Percentiles rank a stretch among this genome's conserved stretches.
These are phyloP conservation scores for Bauhinia variegata DNA, from an alignment of 306 rosid genomes.

Conservation along the genomic window DNA sequence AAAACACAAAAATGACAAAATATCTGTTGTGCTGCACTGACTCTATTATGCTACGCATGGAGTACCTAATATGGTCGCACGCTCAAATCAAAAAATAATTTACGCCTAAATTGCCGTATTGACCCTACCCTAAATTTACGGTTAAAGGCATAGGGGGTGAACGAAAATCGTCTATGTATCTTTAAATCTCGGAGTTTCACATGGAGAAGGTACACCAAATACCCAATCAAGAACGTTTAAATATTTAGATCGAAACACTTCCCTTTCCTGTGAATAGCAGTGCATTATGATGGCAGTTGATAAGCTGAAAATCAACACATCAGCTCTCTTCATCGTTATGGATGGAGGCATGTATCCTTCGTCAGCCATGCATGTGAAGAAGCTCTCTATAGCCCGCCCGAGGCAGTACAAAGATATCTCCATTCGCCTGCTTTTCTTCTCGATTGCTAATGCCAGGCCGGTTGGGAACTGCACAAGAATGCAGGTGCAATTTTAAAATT, in stretches of 20 bases:
- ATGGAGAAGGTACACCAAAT: slow-evolving; percentile 84
- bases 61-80: too few species aligned
- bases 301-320: slow-evolving; percentile 78
- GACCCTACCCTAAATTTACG: too few species aligned
- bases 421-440: slow-evolving; percentile 87
- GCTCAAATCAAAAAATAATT: too few species aligned
- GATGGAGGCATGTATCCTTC: slow-evolving; percentile 71
- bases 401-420: slow-evolving; percentile 89
- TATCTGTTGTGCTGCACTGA: too few species aligned
- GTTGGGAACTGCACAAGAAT: slow-evolving; percentile 70
- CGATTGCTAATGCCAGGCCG: slow-evolving; percentile 73
- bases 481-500: slow-evolving; percentile 17
- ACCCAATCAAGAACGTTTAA: slow-evolving; percentile 94
- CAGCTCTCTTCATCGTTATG: slow-evolving; percentile 74
- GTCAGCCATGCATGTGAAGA: slow-evolving; percentile 82
- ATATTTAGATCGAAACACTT: slow-evolving; percentile 89
- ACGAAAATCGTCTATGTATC: too few species aligned
- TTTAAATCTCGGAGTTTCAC: slow-evolving; percentile 81
- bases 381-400: slow-evolving; percentile 91
- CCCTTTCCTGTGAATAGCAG: slow-evolving; percentile 89
- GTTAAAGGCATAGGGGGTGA: too few species aligned
- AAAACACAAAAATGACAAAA: too few species aligned
- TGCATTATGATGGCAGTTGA: slow-evolving; percentile 99
- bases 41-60: too few species aligned
- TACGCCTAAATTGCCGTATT: too few species aligned